Percentiles rank a stretch among this genome's conserved stretches.
phyloP scores from a whole-genome alignment of 371 early-diverging fungal genomes.

The Coemansia sp. region DNA sequence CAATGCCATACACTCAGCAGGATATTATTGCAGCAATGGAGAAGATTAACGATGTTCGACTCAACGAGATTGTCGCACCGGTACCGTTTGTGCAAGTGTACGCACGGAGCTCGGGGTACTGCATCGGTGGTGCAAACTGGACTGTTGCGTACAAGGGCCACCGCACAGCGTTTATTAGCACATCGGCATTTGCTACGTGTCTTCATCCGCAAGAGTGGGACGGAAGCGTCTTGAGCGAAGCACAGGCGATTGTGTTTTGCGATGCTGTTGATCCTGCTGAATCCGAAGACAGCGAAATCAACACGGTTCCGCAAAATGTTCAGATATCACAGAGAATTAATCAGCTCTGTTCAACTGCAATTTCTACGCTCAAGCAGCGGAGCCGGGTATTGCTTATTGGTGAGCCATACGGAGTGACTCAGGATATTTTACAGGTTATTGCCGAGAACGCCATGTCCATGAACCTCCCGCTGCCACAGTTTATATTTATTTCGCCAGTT shows the following conservation, averaged over 20 bases:
- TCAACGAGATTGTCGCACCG: slow-evolving; percentile 48
- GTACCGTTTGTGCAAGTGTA: slow-evolving; percentile 53
- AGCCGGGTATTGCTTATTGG: slow-evolving; percentile 73
- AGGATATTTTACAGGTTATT: slow-evolving; percentile 70
- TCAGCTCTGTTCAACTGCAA: slow-evolving; percentile 45
- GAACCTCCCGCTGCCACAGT: slow-evolving; percentile 59
- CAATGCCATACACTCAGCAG: slow-evolving; percentile 32
- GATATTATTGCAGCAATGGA: slow-evolving; percentile 48
- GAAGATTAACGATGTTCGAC: slow-evolving; percentile 48
- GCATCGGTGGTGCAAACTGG: slow-evolving; percentile 75
- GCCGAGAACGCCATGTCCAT: slow-evolving; percentile 56
- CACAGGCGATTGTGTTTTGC: slow-evolving; percentile 57
- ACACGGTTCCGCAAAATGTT: slow-evolving; percentile 5
- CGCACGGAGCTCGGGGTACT: slow-evolving; percentile 66
- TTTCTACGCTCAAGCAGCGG: slow-evolving; percentile 58
- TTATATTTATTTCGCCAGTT: slow-evolving; percentile 73
- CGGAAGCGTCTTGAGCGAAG: slow-evolving; percentile 56
- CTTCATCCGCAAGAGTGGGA: slow-evolving; percentile 75
- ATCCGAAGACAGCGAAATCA: slow-evolving; percentile 11
- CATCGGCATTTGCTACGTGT: slow-evolving; percentile 60
- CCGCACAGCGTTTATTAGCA: slow-evolving; percentile 65
- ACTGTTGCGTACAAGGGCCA: slow-evolving; percentile 61
- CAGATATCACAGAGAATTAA: slow-evolving; percentile 34
- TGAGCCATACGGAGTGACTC: slow-evolving; percentile 66
- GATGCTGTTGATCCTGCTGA: slow-evolving; percentile 33